Evolutionary conservation across 2,329 filamentous ascomycete species (phyloP), one percentile per base, ranked within the genome.

Genomic region (Acrodontium crateriforme): DNA sequence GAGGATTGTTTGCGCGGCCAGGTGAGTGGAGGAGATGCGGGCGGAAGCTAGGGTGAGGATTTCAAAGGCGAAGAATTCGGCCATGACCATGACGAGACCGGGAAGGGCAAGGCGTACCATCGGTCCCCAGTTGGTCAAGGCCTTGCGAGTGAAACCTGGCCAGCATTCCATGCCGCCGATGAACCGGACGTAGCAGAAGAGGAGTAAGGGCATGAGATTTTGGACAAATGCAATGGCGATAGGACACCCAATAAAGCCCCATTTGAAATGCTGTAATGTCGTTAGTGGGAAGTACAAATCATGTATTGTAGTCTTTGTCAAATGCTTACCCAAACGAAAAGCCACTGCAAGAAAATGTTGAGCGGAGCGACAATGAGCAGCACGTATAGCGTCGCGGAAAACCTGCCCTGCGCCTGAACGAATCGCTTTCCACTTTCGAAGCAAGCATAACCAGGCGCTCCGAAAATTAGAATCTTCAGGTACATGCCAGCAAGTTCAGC

Each of bases 51-150:
- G 64, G 0, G 84, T 93, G 37, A 93, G 63, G 26, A 93, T 73
- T 53, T 95, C 87, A 52, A 95, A 95, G 10, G 48, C 47, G 8
- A 94, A 67, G 58, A 81, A 92, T 52, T 95, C 87, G 4, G 87
- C 84, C 52, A 91, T 75, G 2, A 95, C 78, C 85, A 94, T 94
- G 39, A 93, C 62, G 51, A 95, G 74, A 2, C 87, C 87, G 0
- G 87, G 85, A 9, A 94, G 60, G 1, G 87, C 83, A 19, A 95
- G 74, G 25, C 74, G 72, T 44, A 95, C 71, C 87, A 92, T 91
- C 6, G 77, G 76, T 2, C 65, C 63, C 81, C 81, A 89, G 48
- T 87, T 87, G 18, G 60, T 59, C 28, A 84, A 63, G 1, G 78
- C 76, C 20, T 70, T 69, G 33, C 55, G 62, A n/a, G 72, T 74